phyloP scores from a whole-genome alignment of 345 rosid species.

The Psidium guajava region DNA sequence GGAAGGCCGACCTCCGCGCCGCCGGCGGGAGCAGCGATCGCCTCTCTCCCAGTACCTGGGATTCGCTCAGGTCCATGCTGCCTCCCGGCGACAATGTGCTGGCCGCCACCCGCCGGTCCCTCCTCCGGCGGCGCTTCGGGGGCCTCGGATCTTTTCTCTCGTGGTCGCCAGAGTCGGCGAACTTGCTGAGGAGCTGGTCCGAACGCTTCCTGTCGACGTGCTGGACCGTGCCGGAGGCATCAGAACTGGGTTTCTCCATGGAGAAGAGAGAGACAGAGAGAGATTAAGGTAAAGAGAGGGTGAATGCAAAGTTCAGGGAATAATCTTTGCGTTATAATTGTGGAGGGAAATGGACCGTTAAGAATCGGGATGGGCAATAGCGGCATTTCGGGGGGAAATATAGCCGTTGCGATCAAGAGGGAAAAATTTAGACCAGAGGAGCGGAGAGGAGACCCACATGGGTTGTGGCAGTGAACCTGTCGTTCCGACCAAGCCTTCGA shows the following conservation, averaged over 20 bases:
- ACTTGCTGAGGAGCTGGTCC: slow-evolving; percentile 76
- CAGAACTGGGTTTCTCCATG: background rate
- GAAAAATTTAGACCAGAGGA: background rate
- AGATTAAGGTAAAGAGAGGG: background rate
- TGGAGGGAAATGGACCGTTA: slow-evolving; percentile 57
- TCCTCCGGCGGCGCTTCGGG: slow-evolving; percentile 27
- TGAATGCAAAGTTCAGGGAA: background rate
- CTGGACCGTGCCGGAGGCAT: slow-evolving; percentile 23
- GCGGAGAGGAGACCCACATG: background rate
- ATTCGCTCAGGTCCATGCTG: slow-evolving; percentile 3
- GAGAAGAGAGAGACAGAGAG: background rate
- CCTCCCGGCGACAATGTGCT: background rate
- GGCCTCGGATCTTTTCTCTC: slow-evolving; percentile 5
- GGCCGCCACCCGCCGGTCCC: slow-evolving; percentile 1
- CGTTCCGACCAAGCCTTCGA: background rate
- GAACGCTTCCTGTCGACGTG: slow-evolving; percentile 69
- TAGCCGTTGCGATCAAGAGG: slow-evolving; percentile 31
- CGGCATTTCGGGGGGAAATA: slow-evolving; percentile 5
- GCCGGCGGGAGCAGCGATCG: slow-evolving; percentile 51
- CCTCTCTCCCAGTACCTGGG: slow-evolving; percentile 37
- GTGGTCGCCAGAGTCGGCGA: slow-evolving; percentile 28
- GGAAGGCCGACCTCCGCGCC: slow-evolving; percentile 26
- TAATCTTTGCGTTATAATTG: background rate
- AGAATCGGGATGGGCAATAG: slow-evolving; percentile 1
- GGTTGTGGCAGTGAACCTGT: background rate